Base-by-base conservation (phyloP, 805 yeast genomes). In the Starmera dryadoides region DNA sequence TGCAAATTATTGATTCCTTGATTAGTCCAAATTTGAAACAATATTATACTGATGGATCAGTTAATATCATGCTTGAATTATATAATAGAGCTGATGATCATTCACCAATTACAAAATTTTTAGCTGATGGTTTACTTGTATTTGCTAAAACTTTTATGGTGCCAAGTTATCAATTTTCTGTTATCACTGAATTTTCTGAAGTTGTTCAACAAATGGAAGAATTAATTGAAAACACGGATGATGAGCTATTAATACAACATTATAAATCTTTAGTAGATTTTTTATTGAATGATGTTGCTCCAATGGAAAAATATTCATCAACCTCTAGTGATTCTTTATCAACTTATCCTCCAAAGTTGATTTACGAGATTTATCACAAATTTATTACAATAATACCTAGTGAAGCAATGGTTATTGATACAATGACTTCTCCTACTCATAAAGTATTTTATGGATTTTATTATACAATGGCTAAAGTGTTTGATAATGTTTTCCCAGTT, bases 401-500 rank as follows among this genome's bases (percentile, higher is more conserved):
- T 30, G 49, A 53, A 11, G 18, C 28, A 0, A 44, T 36, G 30
- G 43, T 49, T 1, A 40, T 52, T 8, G 26, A 41, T 23, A 15
- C 39, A 4, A 23, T 34, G 2, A 14, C n/a, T 4, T 35, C 42
- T 1, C 42, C 48, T 2, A 42, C 44, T 10, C 51, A 49, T 29
- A 42, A 29, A 22, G 39, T 50, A 2, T 41, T 52, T 12, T 52
- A 52, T 30, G 34, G 44, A 0, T 36, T 43, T 17, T 42, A 39
- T 42, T 36, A 41, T 41, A 18, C 42, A 7, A 6, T 47, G 3
- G 42, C 41, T 9, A 41, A 55, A 16, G 44, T 37, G 1, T 26
- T 54, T 25, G 59, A 54, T 33, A 52, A 50, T 26, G 29, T 50
- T 4, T 48, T 53, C 35, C 59, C 59, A 9, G 54, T 47, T 28